Evolutionary conservation across 2,329 filamentous ascomycete species (phyloP), one percentile per base, ranked within the genome.

Genomic region (Colletotrichum euphorbiae): DNA sequence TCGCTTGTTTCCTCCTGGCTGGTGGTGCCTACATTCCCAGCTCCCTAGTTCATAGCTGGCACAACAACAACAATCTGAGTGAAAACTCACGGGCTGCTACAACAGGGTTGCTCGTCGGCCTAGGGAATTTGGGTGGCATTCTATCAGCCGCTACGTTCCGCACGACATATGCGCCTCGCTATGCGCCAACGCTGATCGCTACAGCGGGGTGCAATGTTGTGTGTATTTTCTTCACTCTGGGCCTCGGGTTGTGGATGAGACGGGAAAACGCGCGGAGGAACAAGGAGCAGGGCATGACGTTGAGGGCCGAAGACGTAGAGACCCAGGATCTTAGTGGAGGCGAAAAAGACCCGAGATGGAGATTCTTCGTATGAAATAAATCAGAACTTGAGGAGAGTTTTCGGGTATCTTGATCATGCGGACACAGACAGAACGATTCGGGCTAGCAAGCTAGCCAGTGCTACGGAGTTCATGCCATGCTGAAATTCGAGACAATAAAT

Each of bases 31-130:
- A n/a, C 79, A 85, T 4, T 79, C 85, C 67, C 78, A 78, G 1
- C 84, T 84, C 83, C 78, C 74, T 84, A 7, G 80, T 82, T 24
- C 84, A 87, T 74, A 85, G 80, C 7, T 84, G 82, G 83, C 74
- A 83, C 6, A 81, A 80, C 43, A 79, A 80, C 66, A 84, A 82
- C 58, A 75, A 80, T 6, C 80, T 82, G n/a, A 80, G 80, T 2
- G 80, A 84, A 63, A 83, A 74, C 28, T 74, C 71, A 0, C 79
- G 84, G 0, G 83, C 83, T 5, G 82, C 83, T 0, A 83, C 80
- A 6, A 9, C 85, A 82, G 1, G 83, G 80, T 0, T 73, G 85
- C 13, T 75, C 83, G 1, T 82, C 84, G 6, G 83, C 82, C 0
- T 86, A 7, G 83, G 82, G 0, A 86, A 86, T 66, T 67, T 86